Evolutionary conservation across 2,329 filamentous ascomycete genomes (phyloP).

Genomic region (Aspergillus proliferans): DNA sequence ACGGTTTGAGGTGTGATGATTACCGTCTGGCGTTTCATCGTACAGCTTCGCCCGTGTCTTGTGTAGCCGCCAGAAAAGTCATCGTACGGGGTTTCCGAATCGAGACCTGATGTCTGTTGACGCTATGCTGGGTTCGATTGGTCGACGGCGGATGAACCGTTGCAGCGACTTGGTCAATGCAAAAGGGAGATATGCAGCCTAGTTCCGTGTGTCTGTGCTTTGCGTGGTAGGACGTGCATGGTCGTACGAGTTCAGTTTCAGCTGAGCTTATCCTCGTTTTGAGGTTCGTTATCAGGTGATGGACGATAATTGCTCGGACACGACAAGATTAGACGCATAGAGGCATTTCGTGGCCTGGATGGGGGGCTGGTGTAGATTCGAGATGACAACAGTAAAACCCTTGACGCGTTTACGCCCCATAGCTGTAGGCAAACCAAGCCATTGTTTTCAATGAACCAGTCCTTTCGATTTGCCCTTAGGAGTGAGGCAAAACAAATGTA

Average conservation of each 20-base stretch:
- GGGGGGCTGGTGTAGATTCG: too few relatives aligned
- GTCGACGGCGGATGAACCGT: background rate
- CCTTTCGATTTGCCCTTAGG: slow-evolving; percentile 12
- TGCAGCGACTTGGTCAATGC: background rate
- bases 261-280: background rate
- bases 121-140: background rate
- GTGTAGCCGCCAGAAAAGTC: background rate
- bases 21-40: background rate
- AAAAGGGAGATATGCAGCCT: slow-evolving; percentile 1
- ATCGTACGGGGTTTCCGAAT: background rate
- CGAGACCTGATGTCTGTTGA: background rate
- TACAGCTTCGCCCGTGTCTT: background rate
- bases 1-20: background rate
- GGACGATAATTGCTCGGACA: background rate
- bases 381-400: too few relatives aligned
- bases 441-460: background rate
- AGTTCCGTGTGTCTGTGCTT: background rate
- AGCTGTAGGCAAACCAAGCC: background rate
- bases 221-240: slow-evolving; percentile 4
- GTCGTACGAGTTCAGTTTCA: background rate
- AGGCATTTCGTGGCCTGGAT: too few relatives aligned
- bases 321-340: background rate
- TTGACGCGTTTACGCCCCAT: background rate
- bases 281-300: background rate
- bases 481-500: slow-evolving; percentile 13